Percentiles rank a stretch among this genome's conserved stretches.
Conservation (phyloP, 176 grass and related monocot species). For the Oryza meyeriana region DNA sequence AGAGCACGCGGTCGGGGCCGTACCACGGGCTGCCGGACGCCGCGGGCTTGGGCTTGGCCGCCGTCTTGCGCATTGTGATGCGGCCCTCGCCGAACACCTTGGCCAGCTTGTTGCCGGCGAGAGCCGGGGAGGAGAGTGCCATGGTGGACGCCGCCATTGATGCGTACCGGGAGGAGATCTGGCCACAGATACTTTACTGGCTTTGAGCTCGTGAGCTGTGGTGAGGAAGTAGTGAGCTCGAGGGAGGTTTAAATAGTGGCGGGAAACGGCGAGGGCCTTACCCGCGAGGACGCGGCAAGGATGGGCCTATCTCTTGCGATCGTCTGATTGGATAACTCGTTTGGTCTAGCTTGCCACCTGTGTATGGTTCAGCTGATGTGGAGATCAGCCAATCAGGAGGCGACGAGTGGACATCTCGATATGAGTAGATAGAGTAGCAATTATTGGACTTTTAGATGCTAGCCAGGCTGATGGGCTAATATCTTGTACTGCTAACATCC, state of each 20-base stretch:
- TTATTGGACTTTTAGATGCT: neutral
- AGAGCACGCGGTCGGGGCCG: constrained; percentile 37
- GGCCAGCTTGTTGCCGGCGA: constrained; percentile 21
- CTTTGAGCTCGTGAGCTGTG: neutral
- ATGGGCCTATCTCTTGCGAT: constrained; percentile 20
- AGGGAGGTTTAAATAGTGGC: constrained; percentile 34
- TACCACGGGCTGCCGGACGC: constrained; percentile 33
- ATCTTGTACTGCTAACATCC: neutral
- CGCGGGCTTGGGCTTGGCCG: constrained; percentile 15
- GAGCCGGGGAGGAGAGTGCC: constrained; percentile 20
- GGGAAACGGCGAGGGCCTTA: neutral
- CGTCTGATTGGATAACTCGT: neutral
- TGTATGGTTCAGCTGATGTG: constrained; percentile 3
- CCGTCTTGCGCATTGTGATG: constrained; percentile 47
- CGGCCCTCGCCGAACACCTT: constrained; percentile 40
- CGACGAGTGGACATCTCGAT: neutral
- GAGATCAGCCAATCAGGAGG: neutral
- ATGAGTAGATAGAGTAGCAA: neutral
- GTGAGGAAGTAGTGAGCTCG: neutral
- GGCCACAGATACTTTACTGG: neutral
- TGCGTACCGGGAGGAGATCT: neutral
- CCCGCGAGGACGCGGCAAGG: neutral
- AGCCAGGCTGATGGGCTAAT: neutral
- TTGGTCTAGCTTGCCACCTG: neutral
- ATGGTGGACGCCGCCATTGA: constrained; percentile 39